These are phyloP conservation scores for Hyparrhenia diplandra DNA, from an alignment of 176 grass and related monocot genomes.

Conservation along the genomic window DNA sequence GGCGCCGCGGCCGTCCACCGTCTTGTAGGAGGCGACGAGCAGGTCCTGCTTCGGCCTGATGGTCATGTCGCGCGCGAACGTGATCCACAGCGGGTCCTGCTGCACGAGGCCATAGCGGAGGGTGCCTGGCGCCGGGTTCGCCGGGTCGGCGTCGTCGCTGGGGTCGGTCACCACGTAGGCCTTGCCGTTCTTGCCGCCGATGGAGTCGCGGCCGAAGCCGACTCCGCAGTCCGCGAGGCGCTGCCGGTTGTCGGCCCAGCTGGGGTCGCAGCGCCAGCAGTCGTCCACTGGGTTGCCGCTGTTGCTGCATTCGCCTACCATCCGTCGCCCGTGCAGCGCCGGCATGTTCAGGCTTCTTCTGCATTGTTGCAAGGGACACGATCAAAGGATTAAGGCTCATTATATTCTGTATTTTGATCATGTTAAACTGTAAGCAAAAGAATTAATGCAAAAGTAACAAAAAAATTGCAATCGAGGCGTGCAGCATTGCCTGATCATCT, in stretches of 20 bases:
- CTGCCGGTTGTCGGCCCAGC: too few species aligned
- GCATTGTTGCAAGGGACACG: neutral
- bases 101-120: constrained; percentile 41
- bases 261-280: too few species aligned
- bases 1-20: too few species aligned
- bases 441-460: neutral
- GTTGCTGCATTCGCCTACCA: neutral
- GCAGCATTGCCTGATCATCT: too few species aligned
- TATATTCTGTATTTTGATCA: too few species aligned
- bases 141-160: constrained; percentile 25
- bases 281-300: too few species aligned
- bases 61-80: too few species aligned
- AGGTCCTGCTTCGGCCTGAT: too few species aligned
- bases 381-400: neutral
- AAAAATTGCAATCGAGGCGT: too few species aligned
- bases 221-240: too few species aligned
- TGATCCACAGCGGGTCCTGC: constrained; percentile 3
- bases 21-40: too few species aligned
- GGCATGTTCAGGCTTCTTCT: neutral
- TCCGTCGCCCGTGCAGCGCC: neutral
- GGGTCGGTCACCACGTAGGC: constrained; percentile 41
- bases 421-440: too few species aligned
- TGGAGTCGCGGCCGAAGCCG: neutral
- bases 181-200: constrained; percentile 31
- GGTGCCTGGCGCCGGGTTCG: constrained; percentile 35